Base-by-base conservation (phyloP, 306 rosid genomes). In the Leucaena leucocephala region DNA sequence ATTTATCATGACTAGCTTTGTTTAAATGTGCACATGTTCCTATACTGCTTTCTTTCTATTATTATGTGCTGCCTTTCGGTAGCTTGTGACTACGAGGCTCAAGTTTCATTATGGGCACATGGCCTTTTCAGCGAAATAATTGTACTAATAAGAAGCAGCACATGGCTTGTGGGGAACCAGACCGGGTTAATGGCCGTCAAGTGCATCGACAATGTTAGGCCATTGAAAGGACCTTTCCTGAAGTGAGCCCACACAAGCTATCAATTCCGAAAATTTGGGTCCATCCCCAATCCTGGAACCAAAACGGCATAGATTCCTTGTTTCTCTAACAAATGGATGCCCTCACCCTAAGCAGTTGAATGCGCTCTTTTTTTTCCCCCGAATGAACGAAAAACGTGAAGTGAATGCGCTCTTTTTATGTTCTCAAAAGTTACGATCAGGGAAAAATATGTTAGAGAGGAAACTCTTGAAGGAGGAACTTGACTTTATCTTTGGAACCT, bases 1-100 rank as follows among this genome's bases (percentile, higher is more conserved):
- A 52, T 58, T 72, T 79, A 52, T 58, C 52, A 36, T 38, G 65
- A 68, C 49, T 63, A 74, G 66, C 78, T 81, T 43, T 76, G 70
- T 82, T 45, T 19, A 10, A 71, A 21, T 68, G 52, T 63, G 43
- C 77, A 19, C 50, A 19, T 67, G 33, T 77, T 15, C 62, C 61
- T 68, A 5, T 46, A 40, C 11, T 61, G 49, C 34, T 71, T 49
- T 40, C 12, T 48, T 2, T 16, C 35, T 22, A n/a, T 70, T 27
- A 12, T 1, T 45, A 22, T 70, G 11, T 3, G 42, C 35, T 27
- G 40, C 74, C 58, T 52, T 52, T 17, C 0, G 42, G 17, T 36
- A 11, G 74, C 21, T 13, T 69, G 55, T n/a, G 19, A 44, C 14
- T 1, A n/a, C 2, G 42, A 70, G 27, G 61, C 9, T 22, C 35